Evolutionary conservation across 176 grass and related monocot genomes (phyloP).

Genomic region (Phragmites australis): DNA sequence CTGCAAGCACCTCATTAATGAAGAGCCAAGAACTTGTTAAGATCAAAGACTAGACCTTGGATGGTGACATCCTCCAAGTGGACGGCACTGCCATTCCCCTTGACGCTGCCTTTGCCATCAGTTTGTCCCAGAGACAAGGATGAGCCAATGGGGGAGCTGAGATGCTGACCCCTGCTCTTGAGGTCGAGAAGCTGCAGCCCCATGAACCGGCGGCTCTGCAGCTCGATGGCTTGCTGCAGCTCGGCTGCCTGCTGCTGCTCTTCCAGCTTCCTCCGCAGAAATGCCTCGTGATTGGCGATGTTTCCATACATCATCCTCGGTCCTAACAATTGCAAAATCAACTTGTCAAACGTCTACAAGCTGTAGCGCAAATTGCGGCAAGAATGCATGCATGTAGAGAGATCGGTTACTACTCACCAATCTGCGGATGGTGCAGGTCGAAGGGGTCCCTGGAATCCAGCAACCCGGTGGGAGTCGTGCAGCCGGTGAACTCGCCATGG

Average conservation of each 20-base stretch:
- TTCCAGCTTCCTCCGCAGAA: constrained; percentile 69
- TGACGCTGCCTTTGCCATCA: constrained; percentile 40
- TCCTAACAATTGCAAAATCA: constrained; percentile 33
- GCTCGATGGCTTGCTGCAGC: constrained; percentile 65
- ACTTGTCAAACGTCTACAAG: background rate
- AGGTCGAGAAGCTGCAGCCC: constrained; percentile 41
- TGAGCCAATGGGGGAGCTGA: constrained; percentile 28
- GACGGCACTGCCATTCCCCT: background rate
- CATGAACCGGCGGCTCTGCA: constrained; percentile 31
- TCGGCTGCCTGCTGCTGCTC: constrained; percentile 68
- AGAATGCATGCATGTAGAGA: background rate
- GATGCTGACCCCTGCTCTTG: constrained; percentile 19
- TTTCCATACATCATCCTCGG: constrained; percentile 54
- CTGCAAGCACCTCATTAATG: background rate
- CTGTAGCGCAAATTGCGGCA: background rate
- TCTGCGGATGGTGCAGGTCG: constrained; percentile 58
- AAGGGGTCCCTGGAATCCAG: constrained; percentile 72
- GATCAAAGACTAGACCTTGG: constrained; percentile 5
- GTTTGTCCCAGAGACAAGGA: background rate
- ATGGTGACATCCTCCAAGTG: constrained; percentile 35
- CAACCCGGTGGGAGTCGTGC: constrained; percentile 59
- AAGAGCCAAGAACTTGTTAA: background rate
- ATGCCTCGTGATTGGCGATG: constrained; percentile 51
- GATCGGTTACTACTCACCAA: constrained; percentile 42
- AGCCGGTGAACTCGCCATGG: constrained; percentile 57